Evolutionary conservation across 768 basidiomycete genomes (phyloP).

Genomic region (Russula dissimulans): DNA sequence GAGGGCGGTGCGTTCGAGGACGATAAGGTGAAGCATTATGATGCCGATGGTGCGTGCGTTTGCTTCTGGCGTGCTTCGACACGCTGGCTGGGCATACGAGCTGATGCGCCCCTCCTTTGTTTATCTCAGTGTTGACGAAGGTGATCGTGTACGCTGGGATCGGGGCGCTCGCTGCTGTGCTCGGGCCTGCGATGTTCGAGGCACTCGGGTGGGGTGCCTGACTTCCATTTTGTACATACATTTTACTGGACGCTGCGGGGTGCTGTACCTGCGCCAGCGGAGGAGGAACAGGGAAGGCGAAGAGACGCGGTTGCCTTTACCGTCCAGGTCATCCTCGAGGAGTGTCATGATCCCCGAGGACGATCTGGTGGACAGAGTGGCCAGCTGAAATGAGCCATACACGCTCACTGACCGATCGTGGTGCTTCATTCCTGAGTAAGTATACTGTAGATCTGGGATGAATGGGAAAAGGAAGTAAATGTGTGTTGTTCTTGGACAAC

Average conservation of each 20-base stretch:
- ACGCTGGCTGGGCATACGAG: background rate
- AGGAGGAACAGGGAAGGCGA: no score
- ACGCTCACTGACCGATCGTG: no score
- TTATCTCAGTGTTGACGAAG: conserved; percentile 65
- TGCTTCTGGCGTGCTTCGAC: background rate
- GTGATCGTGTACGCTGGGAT: conserved; percentile 88
- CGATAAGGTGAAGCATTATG: conserved; percentile 61
- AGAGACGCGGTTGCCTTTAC: no score
- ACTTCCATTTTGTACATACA: background rate
- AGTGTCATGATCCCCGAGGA: no score
- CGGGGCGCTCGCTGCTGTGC: conserved; percentile 46
- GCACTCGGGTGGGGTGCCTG: conserved; percentile 56
- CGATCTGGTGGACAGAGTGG: no score
- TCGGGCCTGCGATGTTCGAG: conserved; percentile 60
- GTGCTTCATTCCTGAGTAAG: no score
- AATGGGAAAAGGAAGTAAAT: no score
- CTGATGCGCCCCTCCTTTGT: background rate
- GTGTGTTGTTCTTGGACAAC: no score
- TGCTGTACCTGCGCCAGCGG: no score
- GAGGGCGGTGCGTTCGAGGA: conserved; percentile 21
- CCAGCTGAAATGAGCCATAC: no score
- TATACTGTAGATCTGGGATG: no score
- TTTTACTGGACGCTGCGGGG: background rate
- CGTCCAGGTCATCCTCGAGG: no score
- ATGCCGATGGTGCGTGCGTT: conserved; percentile 63